Evolutionary conservation across 768 basidiomycete genomes (phyloP).

Genomic region (Sistotremastrum suecicum): DNA sequence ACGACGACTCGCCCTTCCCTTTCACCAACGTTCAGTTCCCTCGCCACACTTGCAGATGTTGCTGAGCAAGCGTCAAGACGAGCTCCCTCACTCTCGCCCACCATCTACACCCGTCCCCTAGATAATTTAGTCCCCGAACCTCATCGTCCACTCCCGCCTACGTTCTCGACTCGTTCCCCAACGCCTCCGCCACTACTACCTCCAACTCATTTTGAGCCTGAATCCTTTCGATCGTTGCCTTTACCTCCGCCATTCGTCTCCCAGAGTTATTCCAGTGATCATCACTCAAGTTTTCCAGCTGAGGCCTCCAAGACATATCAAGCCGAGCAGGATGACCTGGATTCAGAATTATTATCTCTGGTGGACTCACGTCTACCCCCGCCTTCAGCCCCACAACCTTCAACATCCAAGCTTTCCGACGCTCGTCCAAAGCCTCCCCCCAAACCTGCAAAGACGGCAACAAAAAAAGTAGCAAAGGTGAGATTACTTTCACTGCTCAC

Average conservation of each 20-base stretch:
- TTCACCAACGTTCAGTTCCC: constrained; percentile 13
- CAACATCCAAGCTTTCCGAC: constrained; percentile 2
- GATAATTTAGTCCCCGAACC: constrained; percentile 1
- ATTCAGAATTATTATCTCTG: background rate
- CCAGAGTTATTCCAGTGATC: too few species aligned
- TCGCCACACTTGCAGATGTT: too few species aligned
- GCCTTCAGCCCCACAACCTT: constrained; percentile 3
- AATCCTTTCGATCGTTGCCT: background rate
- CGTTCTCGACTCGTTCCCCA: constrained; percentile 12
- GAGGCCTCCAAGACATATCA: too few species aligned
- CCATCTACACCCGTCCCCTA: background rate
- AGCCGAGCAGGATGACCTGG: too few species aligned
- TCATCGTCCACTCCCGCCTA: background rate
- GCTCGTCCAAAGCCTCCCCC: background rate
- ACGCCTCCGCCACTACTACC: constrained; percentile 7
- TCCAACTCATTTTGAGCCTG: constrained; percentile 4
- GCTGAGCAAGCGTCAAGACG: too few species aligned
- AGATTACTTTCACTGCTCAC: too few species aligned
- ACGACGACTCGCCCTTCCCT: constrained; percentile 62
- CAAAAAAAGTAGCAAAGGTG: too few species aligned
- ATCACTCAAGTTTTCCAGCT: too few species aligned
- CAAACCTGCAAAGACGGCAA: too few species aligned
- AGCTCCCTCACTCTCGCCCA: too few species aligned
- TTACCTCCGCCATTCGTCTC: background rate
- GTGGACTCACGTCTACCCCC: background rate